phyloP scores from a whole-genome alignment of 371 early-diverging fungal genomes.

The Mortierella sp. region DNA sequence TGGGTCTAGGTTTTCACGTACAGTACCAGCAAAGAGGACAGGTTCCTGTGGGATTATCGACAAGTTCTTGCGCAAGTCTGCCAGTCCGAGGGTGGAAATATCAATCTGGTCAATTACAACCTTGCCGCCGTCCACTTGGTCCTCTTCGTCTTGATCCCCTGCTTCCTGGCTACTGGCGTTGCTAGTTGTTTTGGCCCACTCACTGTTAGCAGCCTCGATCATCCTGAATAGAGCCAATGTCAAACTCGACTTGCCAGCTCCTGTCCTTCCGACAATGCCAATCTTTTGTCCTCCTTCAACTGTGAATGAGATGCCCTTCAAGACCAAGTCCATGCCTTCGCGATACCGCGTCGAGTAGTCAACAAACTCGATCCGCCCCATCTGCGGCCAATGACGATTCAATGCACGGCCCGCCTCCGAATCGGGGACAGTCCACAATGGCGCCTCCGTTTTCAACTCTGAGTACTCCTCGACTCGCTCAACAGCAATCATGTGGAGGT shows the following conservation, averaged over 20 bases:
- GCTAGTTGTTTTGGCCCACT: constrained; percentile 57
- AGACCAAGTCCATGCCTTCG: constrained; percentile 72
- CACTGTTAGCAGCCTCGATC: constrained; percentile 73
- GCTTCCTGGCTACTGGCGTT: not conserved
- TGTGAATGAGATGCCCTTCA: constrained; percentile 63
- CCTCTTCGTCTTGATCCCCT: not conserved
- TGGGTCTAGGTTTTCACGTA: constrained; percentile 84
- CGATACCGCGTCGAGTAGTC: constrained; percentile 76
- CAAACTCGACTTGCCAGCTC: constrained; percentile 76
- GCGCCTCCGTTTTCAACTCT: constrained; percentile 68
- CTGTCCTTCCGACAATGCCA: constrained; percentile 75
- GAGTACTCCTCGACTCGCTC: constrained; percentile 74
- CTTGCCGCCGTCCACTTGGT: constrained; percentile 53
- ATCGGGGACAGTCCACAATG: constrained; percentile 33
- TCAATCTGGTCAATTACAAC: constrained; percentile 84
- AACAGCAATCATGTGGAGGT: constrained; percentile 82
- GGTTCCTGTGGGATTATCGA: constrained; percentile 97
- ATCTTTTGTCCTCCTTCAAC: constrained; percentile 47
- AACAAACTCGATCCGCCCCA: constrained; percentile 59
- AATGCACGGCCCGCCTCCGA: constrained; percentile 70
- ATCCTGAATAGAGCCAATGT: constrained; percentile 78
- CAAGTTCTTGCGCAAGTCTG: constrained; percentile 79
- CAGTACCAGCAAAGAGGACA: constrained; percentile 83
- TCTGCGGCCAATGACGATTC: constrained; percentile 58
- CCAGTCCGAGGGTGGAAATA: constrained; percentile 81